Conservation (phyloP, 2,329 filamentous ascomycete genomes). For the Xylaria digitata region DNA sequence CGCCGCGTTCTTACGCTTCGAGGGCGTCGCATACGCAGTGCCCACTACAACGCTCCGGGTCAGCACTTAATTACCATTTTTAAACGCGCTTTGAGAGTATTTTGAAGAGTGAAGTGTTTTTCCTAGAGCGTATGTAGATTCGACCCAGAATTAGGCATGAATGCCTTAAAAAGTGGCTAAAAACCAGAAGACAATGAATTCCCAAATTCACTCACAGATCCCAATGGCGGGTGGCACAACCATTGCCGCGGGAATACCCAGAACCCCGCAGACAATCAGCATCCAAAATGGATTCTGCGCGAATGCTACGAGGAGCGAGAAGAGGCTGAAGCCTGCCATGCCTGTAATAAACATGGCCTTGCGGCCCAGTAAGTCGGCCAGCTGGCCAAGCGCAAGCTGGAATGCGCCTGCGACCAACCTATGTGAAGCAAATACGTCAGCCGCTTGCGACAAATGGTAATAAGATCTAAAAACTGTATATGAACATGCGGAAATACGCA, state of each 20-base stretch:
- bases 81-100: not conserved
- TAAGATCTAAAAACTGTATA: not conserved
- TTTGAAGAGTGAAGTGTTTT: not conserved
- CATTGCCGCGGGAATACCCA: constrained; percentile 73
- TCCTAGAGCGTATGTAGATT: no score
- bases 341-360: constrained; percentile 69
- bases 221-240: constrained; percentile 72
- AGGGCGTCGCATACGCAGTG: constrained; percentile 69
- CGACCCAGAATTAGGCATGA: not conserved
- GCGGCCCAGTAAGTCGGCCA: constrained; percentile 74
- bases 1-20: constrained; percentile 52
- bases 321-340: constrained; percentile 68
- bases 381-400: constrained; percentile 72
- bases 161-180: not conserved
- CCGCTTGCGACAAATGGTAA: not conserved
- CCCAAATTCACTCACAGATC: constrained; percentile 50
- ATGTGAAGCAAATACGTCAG: constrained; percentile 11
- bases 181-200: not conserved
- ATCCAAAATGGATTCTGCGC: constrained; percentile 67
- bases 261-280: constrained; percentile 71
- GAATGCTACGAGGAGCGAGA: constrained; percentile 69
- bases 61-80: not conserved
- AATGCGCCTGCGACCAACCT: constrained; percentile 72
- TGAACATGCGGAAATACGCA: constrained; percentile 48
- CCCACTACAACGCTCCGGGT: constrained; percentile 56